Percentiles rank a stretch among this genome's conserved stretches.
Conservation (phyloP, 2,329 filamentous ascomycete species). For the Claviceps sp. region DNA sequence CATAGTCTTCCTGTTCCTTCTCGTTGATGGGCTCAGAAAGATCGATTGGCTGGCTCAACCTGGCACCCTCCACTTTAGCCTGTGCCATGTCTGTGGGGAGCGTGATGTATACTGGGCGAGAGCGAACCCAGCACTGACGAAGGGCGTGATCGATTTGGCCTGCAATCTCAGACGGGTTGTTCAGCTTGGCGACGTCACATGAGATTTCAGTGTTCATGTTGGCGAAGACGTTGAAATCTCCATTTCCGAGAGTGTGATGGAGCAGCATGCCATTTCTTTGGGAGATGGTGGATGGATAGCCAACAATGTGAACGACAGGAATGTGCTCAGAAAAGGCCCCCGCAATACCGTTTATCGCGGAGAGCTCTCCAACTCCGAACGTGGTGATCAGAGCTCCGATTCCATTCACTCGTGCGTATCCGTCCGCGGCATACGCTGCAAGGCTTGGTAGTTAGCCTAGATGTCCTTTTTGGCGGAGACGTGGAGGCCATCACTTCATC, state of each 20-base stretch:
- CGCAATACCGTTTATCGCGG: constrained; percentile 58
- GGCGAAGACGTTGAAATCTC: constrained; percentile 71
- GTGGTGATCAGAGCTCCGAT: constrained; percentile 60
- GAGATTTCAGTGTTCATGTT: constrained; percentile 65
- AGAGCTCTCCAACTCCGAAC: constrained; percentile 64
- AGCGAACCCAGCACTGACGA: constrained; percentile 58
- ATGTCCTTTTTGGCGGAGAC: not conserved
- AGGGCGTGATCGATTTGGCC: constrained; percentile 66
- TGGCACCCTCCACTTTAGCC: constrained; percentile 60
- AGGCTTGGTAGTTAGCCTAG: constrained; percentile 8
- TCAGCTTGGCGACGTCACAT: constrained; percentile 56
- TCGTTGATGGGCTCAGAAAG: constrained; percentile 52
- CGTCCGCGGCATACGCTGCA: constrained; percentile 63
- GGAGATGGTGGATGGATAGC: constrained; percentile 34
- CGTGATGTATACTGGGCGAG: constrained; percentile 71
- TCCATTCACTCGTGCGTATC: constrained; percentile 60
- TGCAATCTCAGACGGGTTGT: constrained; percentile 55
- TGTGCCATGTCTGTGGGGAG: constrained; percentile 70
- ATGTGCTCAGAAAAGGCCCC: constrained; percentile 64
- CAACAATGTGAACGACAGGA: constrained; percentile 56
- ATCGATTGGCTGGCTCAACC: constrained; percentile 58
- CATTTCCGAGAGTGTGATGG: constrained; percentile 61
- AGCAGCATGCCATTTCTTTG: constrained; percentile 35
- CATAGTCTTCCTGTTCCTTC: constrained; percentile 60
- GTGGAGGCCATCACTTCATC: not conserved